Conservation (phyloP, 2,329 filamentous ascomycete species). For the Thielaviopsis ethacetica region DNA sequence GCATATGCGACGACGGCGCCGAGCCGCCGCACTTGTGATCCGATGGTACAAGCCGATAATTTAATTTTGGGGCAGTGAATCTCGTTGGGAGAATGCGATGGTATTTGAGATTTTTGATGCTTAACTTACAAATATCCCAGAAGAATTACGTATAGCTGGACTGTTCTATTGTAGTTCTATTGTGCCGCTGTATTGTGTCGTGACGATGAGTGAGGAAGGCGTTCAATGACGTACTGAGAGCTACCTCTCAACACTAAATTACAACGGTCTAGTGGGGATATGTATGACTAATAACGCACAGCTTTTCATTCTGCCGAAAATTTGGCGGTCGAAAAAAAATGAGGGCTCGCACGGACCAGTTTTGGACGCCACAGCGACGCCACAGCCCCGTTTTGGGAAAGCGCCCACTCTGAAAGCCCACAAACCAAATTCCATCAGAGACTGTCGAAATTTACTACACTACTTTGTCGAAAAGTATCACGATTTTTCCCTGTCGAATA, state of each 20-base stretch:
- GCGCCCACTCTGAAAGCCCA: slow-evolving; percentile 26
- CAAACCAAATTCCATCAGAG: slow-evolving; percentile 30
- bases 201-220: too few species aligned
- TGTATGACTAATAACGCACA: background rate
- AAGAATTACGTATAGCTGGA: too few species aligned
- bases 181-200: too few species aligned
- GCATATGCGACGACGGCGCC: background rate
- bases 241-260: background rate
- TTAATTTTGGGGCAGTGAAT: too few species aligned
- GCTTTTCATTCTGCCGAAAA: background rate
- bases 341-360: slow-evolving; percentile 12
- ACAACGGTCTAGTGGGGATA: background rate
- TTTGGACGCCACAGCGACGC: slow-evolving; percentile 11
- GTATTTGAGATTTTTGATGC: too few species aligned
- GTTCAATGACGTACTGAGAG: too few species aligned
- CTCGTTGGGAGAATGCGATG: too few species aligned
- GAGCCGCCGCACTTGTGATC: background rate
- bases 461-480: slow-evolving; percentile 15
- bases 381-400: slow-evolving; percentile 20
- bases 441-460: slow-evolving; percentile 23
- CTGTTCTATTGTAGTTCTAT: too few species aligned
- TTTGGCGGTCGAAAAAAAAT: slow-evolving; percentile 7
- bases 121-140: too few species aligned
- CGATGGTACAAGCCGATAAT: background rate
- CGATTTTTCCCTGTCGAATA: slow-evolving; percentile 27